Base-by-base conservation (phyloP, 2,329 filamentous ascomycete species). In the Aspergillus quadrilineatus region DNA sequence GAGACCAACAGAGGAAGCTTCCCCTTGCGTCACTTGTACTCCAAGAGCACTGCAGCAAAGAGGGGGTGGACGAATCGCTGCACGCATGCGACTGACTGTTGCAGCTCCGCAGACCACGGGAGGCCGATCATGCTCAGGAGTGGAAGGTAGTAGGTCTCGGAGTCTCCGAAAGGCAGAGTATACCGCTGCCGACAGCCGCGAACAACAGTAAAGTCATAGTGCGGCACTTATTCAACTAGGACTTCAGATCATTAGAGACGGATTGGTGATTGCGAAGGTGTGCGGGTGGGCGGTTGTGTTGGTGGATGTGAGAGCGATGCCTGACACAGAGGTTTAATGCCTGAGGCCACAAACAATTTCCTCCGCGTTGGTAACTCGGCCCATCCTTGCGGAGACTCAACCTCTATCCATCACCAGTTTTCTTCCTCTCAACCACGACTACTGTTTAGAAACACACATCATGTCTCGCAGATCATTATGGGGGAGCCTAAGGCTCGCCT, bases 391-490 rank as follows among this genome's bases (percentile, higher is more conserved):
- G 37, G 45, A 50, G 34, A 12, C n/a, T 48, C 39, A 39, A 30
- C 12, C 9, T 55, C 32, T 29, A 15, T 39, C 32, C 30, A 17
- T 28, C 41, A 32, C n/a, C 26, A 29, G 14, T 43, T 29, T 22
- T 30, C 47, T 26, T 45, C 29, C 34, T 15, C 26, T 32, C 34
- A 26, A 2, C 26, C 45, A 9, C 12, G 10, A 30, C n/a, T n/a
- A n/a, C 4, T 9, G n/a, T 14, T 30, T 12, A 17, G 7, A 26
- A 51, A 36, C 14, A 47, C 30, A 46, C 55, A 65, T 54, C 56
- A 74, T 74, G 71, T 68, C 69, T 30, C 68, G 69, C 29, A 67
- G 66, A 56, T 67, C 70, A 12, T 57, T 71, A 57, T 75, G 71
- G 73, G 65, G 74, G 48, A 68, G 67, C 36, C 57, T 76, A 58